Conservation (phyloP, 2,329 filamentous ascomycete genomes). For the Aspergillus hiratsukae region DNA sequence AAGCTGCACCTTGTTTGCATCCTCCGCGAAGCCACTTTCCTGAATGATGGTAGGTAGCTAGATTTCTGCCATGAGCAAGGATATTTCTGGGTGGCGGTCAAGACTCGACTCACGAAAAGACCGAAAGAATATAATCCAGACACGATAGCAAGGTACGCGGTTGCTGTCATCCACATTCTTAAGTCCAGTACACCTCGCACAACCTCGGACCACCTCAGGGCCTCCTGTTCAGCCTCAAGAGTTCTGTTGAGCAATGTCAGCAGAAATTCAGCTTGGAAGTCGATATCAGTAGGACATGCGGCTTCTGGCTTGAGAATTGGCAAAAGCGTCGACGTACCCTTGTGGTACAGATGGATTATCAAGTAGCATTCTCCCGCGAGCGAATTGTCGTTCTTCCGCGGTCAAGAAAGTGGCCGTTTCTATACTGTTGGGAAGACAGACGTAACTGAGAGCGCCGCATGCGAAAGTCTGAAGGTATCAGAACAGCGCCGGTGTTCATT, state of each 20-base stretch:
- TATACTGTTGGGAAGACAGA: slow-evolving; percentile 54
- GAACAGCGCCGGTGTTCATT: neutral
- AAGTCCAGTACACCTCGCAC: slow-evolving; percentile 55
- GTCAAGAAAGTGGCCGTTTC: slow-evolving; percentile 53
- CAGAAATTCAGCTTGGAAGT: neutral
- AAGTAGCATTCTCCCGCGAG: slow-evolving; percentile 42
- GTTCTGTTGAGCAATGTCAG: slow-evolving; percentile 8
- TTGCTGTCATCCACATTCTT: slow-evolving; percentile 60
- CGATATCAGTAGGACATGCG: neutral
- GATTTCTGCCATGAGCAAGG: neutral
- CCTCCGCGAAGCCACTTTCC: slow-evolving; percentile 50
- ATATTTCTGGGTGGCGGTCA: neutral
- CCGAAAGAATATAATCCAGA: slow-evolving; percentile 60
- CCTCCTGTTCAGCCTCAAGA: slow-evolving; percentile 36
- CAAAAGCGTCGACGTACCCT: slow-evolving; percentile 18
- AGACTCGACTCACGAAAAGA: slow-evolving; percentile 50
- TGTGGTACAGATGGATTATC: slow-evolving; percentile 27
- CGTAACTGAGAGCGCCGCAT: slow-evolving; percentile 49
- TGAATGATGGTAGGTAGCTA: slow-evolving; percentile 62
- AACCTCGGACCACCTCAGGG: slow-evolving; percentile 60
- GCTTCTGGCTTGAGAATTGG: neutral
- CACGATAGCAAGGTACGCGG: slow-evolving; percentile 56
- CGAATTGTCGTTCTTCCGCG: slow-evolving; percentile 49
- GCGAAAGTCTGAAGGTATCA: slow-evolving; percentile 45
- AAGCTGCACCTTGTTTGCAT: slow-evolving; percentile 55